Base-by-base conservation (phyloP, 768 basidiomycete species). In the Symmetrospora coprosmae region DNA sequence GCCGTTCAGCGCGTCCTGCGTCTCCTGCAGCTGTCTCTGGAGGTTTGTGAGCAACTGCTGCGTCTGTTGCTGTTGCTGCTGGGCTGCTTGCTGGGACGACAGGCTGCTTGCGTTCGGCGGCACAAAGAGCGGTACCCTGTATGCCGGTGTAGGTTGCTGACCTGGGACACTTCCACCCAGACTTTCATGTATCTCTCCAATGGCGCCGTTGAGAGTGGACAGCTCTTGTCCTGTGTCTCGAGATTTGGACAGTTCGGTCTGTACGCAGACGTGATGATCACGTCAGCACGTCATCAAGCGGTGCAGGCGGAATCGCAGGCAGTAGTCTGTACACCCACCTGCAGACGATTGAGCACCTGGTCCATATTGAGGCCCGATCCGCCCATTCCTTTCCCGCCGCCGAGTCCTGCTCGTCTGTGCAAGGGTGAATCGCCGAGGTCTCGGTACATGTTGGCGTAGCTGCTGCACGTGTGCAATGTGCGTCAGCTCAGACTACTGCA, bases 141-240 rank as follows among this genome's bases (percentile, higher is more conserved):
- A 64, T 50, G 50, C 35, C 40, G 51, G 69, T 47, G 49, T 66
- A n/a, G 41, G 19, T n/a, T n/a, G n/a, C 28, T 52, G 41, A 78
- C 83, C 63, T 60, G 90, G 88, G 69, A 85, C 66, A 34, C 80
- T 78, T 2, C 92, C 92, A 33, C 85, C 85, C 4, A 99, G 76
- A 0, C 86, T 89, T 66, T 94, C 88, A 62, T 87, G 84, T 41
- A 96, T 86, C n/a, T 94, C 89, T 39, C 76, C 80, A 80, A 99
- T 87, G 3, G 85, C 78, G 13, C 79, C 79, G 16, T 80, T 83
- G 31, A 96, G 74, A 0, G 80, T 80, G 63, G 82, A 81, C 2
- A 99, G 76, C 69, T 97, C 91, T 0, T 82, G 77, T 14, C 87
- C 87, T 0, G 91, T 94, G 70, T 97, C 92, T 17, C 87, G 81